Base-by-base conservation (phyloP, 1,284 basidiomycete species). In the Cryptococcus sp. region DNA sequence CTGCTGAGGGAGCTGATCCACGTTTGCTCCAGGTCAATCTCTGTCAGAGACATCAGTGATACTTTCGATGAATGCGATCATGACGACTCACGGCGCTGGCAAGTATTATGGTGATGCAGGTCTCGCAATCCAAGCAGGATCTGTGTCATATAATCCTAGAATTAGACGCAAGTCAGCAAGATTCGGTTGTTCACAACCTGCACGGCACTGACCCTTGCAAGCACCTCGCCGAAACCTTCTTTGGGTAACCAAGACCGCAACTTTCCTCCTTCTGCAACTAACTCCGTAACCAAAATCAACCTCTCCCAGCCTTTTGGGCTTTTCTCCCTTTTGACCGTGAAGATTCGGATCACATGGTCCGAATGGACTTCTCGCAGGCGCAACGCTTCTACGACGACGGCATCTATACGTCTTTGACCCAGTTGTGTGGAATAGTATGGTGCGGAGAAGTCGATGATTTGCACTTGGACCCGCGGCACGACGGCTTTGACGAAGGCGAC, bases 401-500 rank as follows among this genome's bases (percentile, higher is more conserved):
- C 61, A 27, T 79, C 76, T 38, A 79, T 67, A 40, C 72, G 69
- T 50, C 73, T 73, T 45, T 61, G 62, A 2, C 78, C 78, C 16
- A 70, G 72, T 0, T 64, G 27, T 0, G 74, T 67, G 0, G 63
- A 65, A 53, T 80, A 80, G 60, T 75, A 77, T 5, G 66, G 59
- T 1, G 60, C 61, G 0, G 73, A 66, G 50, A 80, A 80, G 54
- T 80, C 79, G 62, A 80, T 61, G 41, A 79, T 67, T 23, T 75
- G 69, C 2, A 78, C 71, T 6, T 64, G 59, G n/a, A 74, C 54
- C 1, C 61, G 65, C 1, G 75, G 75, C 10, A 67, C 60, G 13
- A 62, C 54, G 83, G 76, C 80, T 68, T 85, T 85, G 15, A 81
- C 78, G 19, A 80, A 71, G 11, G 70, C 65, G 64, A 84, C 85